Percentiles rank a stretch among this genome's conserved stretches.
phyloP scores from a whole-genome alignment of 352 stramenopile genomes.

The Phytopythium litorale region DNA sequence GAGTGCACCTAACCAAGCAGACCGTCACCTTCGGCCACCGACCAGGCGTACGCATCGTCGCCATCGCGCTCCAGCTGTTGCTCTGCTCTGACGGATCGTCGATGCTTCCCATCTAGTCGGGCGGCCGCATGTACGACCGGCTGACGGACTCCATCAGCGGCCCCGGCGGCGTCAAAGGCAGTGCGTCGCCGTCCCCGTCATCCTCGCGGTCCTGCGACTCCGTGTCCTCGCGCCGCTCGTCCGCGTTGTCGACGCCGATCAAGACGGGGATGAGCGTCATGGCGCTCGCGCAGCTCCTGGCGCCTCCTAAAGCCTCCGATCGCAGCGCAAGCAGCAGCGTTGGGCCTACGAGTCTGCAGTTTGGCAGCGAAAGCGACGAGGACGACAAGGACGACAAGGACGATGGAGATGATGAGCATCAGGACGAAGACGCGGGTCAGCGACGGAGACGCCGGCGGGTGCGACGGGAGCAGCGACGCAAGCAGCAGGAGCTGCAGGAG shows the following conservation, averaged over 20 bases:
- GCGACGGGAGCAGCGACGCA: not conserved
- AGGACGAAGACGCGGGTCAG: conserved; percentile 14
- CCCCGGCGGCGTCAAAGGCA: conserved; percentile 9
- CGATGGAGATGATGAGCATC: conserved; percentile 17
- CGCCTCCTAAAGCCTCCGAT: conserved; percentile 22
- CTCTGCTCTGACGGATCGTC: not conserved
- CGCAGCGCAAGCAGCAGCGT: not conserved
- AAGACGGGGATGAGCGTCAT: conserved; percentile 70
- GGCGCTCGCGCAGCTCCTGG: conserved; percentile 49
- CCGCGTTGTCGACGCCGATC: conserved; percentile 17
- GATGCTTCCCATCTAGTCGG: conserved; percentile 32
- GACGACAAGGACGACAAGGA: conserved; percentile 7
- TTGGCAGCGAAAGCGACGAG: conserved; percentile 14
- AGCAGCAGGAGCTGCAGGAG: conserved; percentile 10
- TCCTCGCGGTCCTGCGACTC: not conserved
- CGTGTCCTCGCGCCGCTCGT: not conserved
- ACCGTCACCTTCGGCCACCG: conserved; percentile 71
- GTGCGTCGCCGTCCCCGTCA: not conserved
- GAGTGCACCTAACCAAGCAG: conserved; percentile 33
- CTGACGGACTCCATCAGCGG: conserved; percentile 30
- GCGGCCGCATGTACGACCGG: conserved; percentile 67
- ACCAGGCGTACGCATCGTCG: conserved; percentile 30
- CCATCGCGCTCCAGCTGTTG: not conserved
- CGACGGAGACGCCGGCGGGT: not conserved
- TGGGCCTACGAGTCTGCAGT: conserved; percentile 4